phyloP scores from a whole-genome alignment of 2,329 filamentous ascomycete genomes.

The Penicillium oxalicum region DNA sequence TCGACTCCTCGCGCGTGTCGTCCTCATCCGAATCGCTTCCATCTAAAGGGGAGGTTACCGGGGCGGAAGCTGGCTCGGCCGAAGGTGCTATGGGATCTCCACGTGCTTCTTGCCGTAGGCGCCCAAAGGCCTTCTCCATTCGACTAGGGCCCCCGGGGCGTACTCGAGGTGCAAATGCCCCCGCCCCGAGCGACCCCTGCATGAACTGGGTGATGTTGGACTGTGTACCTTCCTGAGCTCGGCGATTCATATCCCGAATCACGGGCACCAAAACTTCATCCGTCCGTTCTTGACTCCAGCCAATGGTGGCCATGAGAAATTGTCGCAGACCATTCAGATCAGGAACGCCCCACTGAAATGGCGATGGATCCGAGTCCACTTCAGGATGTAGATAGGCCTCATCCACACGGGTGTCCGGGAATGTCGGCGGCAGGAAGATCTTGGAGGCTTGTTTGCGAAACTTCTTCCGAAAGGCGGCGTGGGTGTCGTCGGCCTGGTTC shows the following conservation, averaged over 20 bases:
- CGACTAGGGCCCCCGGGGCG: constrained; percentile 59
- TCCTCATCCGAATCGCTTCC: constrained; percentile 15
- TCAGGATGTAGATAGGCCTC: constrained; percentile 81
- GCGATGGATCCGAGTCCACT: constrained; percentile 70
- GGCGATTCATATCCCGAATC: constrained; percentile 87
- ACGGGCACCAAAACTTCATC: constrained; percentile 95
- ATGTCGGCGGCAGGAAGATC: constrained; percentile 73
- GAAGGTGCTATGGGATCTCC: not conserved
- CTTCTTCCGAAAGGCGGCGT: constrained; percentile 68
- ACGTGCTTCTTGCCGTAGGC: constrained; percentile 53
- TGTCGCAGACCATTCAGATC: constrained; percentile 77
- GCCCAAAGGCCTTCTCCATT: constrained; percentile 68
- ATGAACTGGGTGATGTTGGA: constrained; percentile 95
- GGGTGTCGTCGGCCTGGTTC: constrained; percentile 51
- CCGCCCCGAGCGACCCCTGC: constrained; percentile 53
- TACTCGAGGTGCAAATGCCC: constrained; percentile 66
- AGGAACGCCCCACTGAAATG: constrained; percentile 92
- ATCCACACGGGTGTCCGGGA: constrained; percentile 72
- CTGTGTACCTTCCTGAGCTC: constrained; percentile 86
- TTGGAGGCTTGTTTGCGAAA: constrained; percentile 80
- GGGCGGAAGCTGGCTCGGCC: not conserved
- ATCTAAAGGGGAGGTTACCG: not conserved
- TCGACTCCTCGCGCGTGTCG: constrained; percentile 4
- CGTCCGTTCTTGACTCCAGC: constrained; percentile 85
- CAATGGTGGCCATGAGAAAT: constrained; percentile 87